phyloP scores from a whole-genome alignment of 768 basidiomycete species.

The Mycena olivaceomarginata region DNA sequence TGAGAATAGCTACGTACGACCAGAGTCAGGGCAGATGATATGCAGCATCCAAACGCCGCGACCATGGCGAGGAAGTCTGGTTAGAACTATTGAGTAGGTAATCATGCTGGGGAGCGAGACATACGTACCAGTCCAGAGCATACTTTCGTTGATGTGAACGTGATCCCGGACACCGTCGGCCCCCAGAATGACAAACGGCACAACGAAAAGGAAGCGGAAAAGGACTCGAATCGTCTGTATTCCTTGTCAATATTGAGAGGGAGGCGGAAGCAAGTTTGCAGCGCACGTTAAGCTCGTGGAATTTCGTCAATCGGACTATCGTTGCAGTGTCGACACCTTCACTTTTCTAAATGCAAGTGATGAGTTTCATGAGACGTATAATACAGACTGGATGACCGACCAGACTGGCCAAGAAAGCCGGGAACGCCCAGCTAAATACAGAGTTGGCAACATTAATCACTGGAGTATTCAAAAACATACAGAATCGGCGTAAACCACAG shows the following conservation, averaged over 20 bases:
- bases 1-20: constrained; percentile 66
- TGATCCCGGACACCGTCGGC: constrained; percentile 81
- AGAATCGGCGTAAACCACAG: constrained; percentile 85
- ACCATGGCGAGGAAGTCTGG: constrained; percentile 77
- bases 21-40: constrained; percentile 86
- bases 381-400: constrained; percentile 59
- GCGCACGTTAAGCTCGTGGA: constrained; percentile 89
- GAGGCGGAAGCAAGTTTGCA: background rate
- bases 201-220: constrained; percentile 84
- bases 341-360: constrained; percentile 61
- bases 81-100: background rate
- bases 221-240: constrained; percentile 79
- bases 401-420: constrained; percentile 75
- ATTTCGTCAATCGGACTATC: constrained; percentile 84
- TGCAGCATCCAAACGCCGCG: constrained; percentile 74
- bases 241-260: background rate
- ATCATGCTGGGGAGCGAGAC: background rate
- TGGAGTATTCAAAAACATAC: constrained; percentile 57
- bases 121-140: constrained; percentile 69
- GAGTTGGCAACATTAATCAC: constrained; percentile 35
- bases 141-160: constrained; percentile 78
- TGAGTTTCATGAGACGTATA: background rate
- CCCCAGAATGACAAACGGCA: constrained; percentile 80
- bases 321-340: constrained; percentile 80
- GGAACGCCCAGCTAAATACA: constrained; percentile 76